These are phyloP conservation scores for Verticillium dahliae DNA, from an alignment of 2,329 filamentous ascomycete species.

Conservation along the genomic window DNA sequence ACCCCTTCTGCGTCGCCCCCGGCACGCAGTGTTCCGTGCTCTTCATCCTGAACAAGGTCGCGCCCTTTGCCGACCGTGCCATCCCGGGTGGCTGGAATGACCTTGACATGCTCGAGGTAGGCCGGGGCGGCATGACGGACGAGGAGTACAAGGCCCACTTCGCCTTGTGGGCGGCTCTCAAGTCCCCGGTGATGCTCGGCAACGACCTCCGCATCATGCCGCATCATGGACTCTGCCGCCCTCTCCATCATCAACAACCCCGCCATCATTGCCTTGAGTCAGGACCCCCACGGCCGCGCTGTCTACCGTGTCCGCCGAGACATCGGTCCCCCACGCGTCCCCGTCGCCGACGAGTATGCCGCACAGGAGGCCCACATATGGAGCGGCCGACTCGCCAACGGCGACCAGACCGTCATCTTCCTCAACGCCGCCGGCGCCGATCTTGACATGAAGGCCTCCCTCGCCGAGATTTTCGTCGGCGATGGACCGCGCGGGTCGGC, in stretches of 20 bases:
- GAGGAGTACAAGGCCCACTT: constrained; percentile 37
- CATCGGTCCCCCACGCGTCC: constrained; percentile 28
- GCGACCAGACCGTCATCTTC: constrained; percentile 11
- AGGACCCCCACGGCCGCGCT: constrained; percentile 23
- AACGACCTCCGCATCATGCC: constrained; percentile 24
- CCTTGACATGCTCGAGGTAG: constrained; percentile 36
- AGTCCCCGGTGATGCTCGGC: constrained; percentile 36
- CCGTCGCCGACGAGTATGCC: constrained; percentile 13
- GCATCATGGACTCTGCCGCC: constrained; percentile 12
- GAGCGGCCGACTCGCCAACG: constrained; percentile 17
- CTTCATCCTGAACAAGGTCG: constrained; percentile 18
- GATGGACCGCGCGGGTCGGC: constrained; percentile 15
- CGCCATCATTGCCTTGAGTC: constrained; percentile 22
- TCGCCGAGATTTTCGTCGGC: constrained; percentile 14
- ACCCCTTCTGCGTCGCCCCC: constrained; percentile 14
- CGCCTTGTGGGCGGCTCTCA: constrained; percentile 38
- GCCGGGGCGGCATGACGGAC: constrained; percentile 26
- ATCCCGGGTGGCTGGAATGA: constrained; percentile 17
- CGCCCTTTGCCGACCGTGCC: constrained; percentile 10
- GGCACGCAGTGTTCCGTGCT: constrained; percentile 19
- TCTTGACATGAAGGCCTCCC: constrained; percentile 8
- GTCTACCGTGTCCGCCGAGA: constrained; percentile 14
- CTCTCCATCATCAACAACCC: constrained; percentile 15
- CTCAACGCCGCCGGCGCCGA: constrained; percentile 11
- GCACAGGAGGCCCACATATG: constrained; percentile 20